These are phyloP conservation scores for Trichoderma afroharzianum DNA, from an alignment of 2,329 filamentous ascomycete genomes.

Conservation along the genomic window DNA sequence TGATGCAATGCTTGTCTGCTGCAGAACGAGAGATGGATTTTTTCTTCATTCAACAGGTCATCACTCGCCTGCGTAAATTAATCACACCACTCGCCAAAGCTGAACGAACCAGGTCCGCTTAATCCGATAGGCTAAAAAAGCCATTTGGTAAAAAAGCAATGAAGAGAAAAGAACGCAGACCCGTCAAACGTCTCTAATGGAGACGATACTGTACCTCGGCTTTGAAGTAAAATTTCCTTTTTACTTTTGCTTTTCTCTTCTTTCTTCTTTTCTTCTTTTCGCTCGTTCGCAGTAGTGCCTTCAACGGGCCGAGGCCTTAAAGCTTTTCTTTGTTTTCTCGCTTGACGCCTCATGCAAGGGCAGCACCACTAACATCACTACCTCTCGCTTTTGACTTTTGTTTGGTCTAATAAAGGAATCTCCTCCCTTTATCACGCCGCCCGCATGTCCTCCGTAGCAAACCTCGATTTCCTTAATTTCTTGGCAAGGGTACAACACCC, in stretches of 20 bases:
- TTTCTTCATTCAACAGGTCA: neutral
- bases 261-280: neutral
- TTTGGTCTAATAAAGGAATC: neutral
- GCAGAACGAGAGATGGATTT: neutral
- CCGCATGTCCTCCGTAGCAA: neutral
- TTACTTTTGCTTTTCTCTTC: neutral
- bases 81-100: constrained; percentile 3
- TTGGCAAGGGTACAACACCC: neutral
- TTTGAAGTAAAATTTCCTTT: neutral
- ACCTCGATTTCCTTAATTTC: neutral
- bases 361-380: neutral
- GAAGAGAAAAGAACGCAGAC: neutral
- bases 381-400: neutral
- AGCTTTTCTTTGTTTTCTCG: neutral
- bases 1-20: neutral
- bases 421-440: neutral
- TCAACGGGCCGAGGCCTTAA: neutral
- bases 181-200: neutral
- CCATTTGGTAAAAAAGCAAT: neutral
- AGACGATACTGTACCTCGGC: neutral
- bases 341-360: neutral
- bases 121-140: constrained; percentile 2
- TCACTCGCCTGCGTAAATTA: neutral
- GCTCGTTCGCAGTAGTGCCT: neutral
- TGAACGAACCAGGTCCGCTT: neutral